Conservation (phyloP, 352 stramenopile species). For the Pythium biforme region DNA sequence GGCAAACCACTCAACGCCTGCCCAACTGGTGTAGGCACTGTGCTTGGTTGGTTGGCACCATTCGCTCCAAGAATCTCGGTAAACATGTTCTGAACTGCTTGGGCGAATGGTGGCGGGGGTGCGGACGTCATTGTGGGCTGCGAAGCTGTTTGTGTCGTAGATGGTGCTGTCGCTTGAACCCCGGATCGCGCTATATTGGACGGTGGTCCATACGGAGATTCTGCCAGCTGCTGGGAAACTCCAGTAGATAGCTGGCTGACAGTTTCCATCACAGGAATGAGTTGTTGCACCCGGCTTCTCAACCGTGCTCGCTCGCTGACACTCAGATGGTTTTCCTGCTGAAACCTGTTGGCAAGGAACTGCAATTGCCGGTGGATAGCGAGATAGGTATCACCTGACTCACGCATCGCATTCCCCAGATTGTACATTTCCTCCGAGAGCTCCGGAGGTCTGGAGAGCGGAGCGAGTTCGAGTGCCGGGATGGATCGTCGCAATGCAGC, state of each 20-base stretch:
- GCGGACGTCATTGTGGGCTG: not conserved
- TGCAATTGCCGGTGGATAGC: slow-evolving; percentile 25
- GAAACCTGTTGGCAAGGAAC: slow-evolving; percentile 20
- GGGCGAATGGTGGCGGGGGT: not conserved
- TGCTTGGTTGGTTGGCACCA: not conserved
- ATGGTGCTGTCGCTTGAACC: not conserved
- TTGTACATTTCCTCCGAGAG: slow-evolving; percentile 25
- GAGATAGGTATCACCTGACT: slow-evolving; percentile 27
- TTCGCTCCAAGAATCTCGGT: not conserved
- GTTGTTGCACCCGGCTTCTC: slow-evolving; percentile 18
- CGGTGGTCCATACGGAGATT: slow-evolving; percentile 10
- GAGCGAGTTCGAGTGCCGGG: slow-evolving; percentile 20
- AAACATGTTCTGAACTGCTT: not conserved
- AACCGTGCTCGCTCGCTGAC: slow-evolving; percentile 10
- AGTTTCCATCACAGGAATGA: slow-evolving; percentile 20
- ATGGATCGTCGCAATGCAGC: slow-evolving; percentile 21
- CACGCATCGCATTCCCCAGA: slow-evolving; percentile 24
- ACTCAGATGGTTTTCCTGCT: slow-evolving; percentile 20
- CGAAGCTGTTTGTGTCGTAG: not conserved
- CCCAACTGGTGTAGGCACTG: not conserved
- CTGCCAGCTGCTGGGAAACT: slow-evolving; percentile 12
- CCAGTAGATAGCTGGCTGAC: slow-evolving; percentile 12
- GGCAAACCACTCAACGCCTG: slow-evolving; percentile 7
- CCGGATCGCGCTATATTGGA: not conserved
- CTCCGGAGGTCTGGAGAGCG: slow-evolving; percentile 13